phyloP scores from a whole-genome alignment of 768 basidiomycete genomes.

The Phallus indusiatus region DNA sequence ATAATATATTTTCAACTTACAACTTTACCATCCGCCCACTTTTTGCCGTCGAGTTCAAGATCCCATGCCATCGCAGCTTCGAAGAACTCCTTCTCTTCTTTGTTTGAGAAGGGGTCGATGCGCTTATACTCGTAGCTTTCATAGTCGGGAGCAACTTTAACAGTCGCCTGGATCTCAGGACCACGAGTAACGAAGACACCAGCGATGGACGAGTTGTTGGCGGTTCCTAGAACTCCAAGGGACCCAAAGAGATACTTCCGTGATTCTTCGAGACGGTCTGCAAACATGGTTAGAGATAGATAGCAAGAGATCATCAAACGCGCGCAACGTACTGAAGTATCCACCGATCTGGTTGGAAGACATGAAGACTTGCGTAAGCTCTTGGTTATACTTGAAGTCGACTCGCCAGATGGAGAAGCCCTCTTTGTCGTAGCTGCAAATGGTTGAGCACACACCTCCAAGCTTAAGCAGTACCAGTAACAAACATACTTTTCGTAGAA shows the following conservation, averaged over 20 bases:
- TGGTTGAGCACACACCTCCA: background rate
- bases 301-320: background rate
- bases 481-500: constrained; percentile 82
- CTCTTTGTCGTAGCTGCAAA: constrained; percentile 66
- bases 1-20: constrained; percentile 39
- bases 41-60: constrained; percentile 77
- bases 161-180: constrained; percentile 55
- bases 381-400: constrained; percentile 95
- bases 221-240: constrained; percentile 76
- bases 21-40: constrained; percentile 86
- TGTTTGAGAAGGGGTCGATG: constrained; percentile 58
- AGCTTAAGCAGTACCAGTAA: too few species aligned
- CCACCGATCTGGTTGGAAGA: constrained; percentile 89
- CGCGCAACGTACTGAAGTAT: constrained; percentile 53
- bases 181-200: constrained; percentile 84
- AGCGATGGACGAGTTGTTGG: constrained; percentile 70
- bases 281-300: background rate
- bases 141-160: constrained; percentile 82
- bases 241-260: constrained; percentile 96
- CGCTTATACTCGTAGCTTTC: constrained; percentile 79
- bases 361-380: constrained; percentile 90
- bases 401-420: constrained; percentile 89
- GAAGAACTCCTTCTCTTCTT: constrained; percentile 80
- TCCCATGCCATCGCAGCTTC: constrained; percentile 94
- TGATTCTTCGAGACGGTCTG: constrained; percentile 89